These are phyloP conservation scores for Rhinocladiella mackenziei DNA, from an alignment of 2,329 filamentous ascomycete genomes.

Conservation along the genomic window DNA sequence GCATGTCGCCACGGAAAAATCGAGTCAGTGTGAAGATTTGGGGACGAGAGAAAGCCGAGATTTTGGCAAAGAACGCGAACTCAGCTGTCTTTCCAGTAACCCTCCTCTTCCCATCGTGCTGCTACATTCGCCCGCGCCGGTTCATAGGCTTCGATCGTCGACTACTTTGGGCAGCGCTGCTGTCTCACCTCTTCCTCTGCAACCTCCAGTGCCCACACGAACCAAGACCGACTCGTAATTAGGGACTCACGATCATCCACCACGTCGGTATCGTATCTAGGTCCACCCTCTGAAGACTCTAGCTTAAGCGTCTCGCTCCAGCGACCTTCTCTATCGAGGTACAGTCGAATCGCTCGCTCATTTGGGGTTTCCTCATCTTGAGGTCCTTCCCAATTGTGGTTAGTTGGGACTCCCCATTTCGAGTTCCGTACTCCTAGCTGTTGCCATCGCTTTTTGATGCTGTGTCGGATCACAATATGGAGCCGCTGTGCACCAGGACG, in stretches of 20 bases:
- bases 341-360: slow-evolving; percentile 3
- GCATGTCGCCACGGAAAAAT: no score
- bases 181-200: slow-evolving; percentile 7
- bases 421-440: slow-evolving; percentile 8
- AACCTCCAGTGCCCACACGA: slow-evolving; percentile 12
- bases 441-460: slow-evolving; percentile 14
- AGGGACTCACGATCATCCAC: slow-evolving; percentile 7
- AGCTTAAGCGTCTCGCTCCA: not conserved
- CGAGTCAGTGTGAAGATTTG: no score
- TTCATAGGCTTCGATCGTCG: not conserved
- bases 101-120: slow-evolving; percentile 8
- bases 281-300: not conserved
- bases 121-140: slow-evolving; percentile 2
- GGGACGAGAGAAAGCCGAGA: no score
- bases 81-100: slow-evolving; percentile 13
- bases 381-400: not conserved
- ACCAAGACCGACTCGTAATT: slow-evolving; percentile 14
- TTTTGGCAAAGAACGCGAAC: no score
- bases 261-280: not conserved
- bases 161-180: slow-evolving; percentile 4
- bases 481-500: slow-evolving; percentile 1
- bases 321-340: slow-evolving; percentile 1
- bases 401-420: slow-evolving; percentile 9
- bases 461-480: slow-evolving; percentile 7
- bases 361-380: not conserved